These are phyloP conservation scores for Trichoderma aggressivum DNA, from an alignment of 2,329 filamentous ascomycete genomes.

Conservation along the genomic window DNA sequence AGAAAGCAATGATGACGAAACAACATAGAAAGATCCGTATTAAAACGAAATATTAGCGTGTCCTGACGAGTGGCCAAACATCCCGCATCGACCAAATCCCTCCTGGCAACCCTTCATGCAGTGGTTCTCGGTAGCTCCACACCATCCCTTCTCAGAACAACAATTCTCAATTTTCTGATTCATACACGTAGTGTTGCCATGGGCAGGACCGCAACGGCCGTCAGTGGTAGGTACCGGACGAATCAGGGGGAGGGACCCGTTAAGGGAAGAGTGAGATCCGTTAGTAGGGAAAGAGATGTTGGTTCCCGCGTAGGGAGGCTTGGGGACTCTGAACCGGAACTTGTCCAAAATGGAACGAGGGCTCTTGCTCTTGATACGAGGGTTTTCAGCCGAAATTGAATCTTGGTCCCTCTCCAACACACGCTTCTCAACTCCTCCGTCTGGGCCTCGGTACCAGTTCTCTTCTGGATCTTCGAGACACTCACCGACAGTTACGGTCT, in stretches of 20 bases:
- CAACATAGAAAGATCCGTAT: not conserved
- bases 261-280: not conserved
- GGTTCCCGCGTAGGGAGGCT: not conserved
- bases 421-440: not conserved
- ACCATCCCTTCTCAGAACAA: conserved; percentile 34
- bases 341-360: not conserved
- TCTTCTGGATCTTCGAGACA: conserved; percentile 51
- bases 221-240: conserved; percentile 14
- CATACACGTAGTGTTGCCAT: conserved; percentile 26
- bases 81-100: conserved; percentile 28
- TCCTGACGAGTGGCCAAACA: not conserved
- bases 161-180: conserved; percentile 26
- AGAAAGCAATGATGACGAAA: not conserved
- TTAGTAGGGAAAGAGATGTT: not conserved
- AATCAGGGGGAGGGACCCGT: not conserved
- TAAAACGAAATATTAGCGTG: not conserved
- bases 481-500: conserved; percentile 47
- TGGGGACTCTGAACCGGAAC: not conserved
- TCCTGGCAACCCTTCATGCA: conserved; percentile 39
- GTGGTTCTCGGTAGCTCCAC: conserved; percentile 39
- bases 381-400: not conserved
- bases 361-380: not conserved
- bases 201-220: conserved; percentile 30
- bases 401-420: not conserved
- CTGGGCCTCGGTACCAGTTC: conserved; percentile 48